Base-by-base conservation (phyloP, 2,329 filamentous ascomycete species). In the Paraconiothyrium sp. region DNA sequence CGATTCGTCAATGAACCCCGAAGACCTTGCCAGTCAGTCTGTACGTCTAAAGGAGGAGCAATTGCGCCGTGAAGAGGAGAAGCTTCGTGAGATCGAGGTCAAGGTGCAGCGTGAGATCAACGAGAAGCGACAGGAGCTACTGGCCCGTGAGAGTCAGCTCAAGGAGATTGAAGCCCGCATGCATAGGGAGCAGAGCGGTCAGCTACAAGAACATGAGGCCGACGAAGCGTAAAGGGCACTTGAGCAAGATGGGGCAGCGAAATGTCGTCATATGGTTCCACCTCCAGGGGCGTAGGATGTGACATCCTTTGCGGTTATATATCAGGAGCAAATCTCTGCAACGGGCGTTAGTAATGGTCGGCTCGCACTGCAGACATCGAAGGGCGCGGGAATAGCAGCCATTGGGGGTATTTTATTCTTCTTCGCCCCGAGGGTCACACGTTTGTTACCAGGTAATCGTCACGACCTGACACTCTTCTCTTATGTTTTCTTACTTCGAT, bases 51-150 rank as follows among this genome's bases (percentile, higher is more conserved):
- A 99, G 93, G 95, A 99, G 82, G 95, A 99, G 84, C 95, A 99
- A 82, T 92, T 99, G 72, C 93, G 95, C 78, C 93, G 95, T 76
- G 95, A 99, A 83, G 95, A 99, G 85, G 95, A 99, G 91, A 99
- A 99, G 87, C 90, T 99, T 67, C 92, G 95, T 81, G 95, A 99
- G 85, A 98, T 99, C 79, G 95, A 99, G 81, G 86, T 97, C 85
- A 99, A 99, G 90, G 95, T 99, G 67, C 95, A 99, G 85, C 92
- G 95, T 79, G 95, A 99, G 84, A 99, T 99, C 85, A 97, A 97
- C 84, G 95, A 98, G 88, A 99, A 99, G 89, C 90, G 95, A 84
- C 95, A 99, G 84, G 95, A 99, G 83, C 88, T 99, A 65, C 81
- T 99, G 82, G 95, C 95, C 68, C 93, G 95, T 81, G 95, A 99